Conservation (phyloP, 2,329 filamentous ascomycete genomes). For the Hymenoscyphus repandus region DNA sequence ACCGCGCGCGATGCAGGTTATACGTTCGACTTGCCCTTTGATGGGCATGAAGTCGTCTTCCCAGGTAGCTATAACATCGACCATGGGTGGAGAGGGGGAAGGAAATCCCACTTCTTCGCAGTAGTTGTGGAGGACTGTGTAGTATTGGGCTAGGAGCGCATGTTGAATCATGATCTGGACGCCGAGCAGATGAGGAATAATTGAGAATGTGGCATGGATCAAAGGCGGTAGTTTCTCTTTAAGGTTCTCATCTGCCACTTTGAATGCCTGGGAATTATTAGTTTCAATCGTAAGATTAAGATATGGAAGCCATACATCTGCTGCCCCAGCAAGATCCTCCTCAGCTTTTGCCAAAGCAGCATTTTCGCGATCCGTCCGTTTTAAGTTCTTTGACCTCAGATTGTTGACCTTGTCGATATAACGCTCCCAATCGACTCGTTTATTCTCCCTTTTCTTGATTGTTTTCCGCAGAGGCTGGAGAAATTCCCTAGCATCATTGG, state of each 20-base stretch:
- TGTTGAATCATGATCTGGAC: conserved; percentile 74
- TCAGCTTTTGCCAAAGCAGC: conserved; percentile 65
- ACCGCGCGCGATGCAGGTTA: conserved; percentile 59
- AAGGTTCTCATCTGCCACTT: conserved; percentile 69
- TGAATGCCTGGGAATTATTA: conserved; percentile 53
- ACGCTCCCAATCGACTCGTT: conserved; percentile 75
- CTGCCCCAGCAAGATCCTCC: conserved; percentile 59
- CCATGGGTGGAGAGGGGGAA: conserved; percentile 66
- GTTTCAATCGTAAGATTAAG: conserved; percentile 5
- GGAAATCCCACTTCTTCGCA: conserved; percentile 65
- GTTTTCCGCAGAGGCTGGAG: conserved; percentile 72
- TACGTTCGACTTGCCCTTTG: conserved; percentile 61
- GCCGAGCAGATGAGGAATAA: conserved; percentile 68
- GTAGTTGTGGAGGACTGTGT: conserved; percentile 71
- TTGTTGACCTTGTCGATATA: conserved; percentile 67
- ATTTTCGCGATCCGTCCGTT: conserved; percentile 69
- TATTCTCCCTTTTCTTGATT: conserved; percentile 81
- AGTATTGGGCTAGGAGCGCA: conserved; percentile 69
- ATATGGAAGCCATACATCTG: conserved; percentile 45
- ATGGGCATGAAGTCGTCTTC: conserved; percentile 56
- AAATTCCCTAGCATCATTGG: conserved; percentile 61
- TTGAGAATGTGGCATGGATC: conserved; percentile 62
- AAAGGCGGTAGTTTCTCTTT: conserved; percentile 66
- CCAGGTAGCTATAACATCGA: conserved; percentile 64
- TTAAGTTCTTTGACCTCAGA: conserved; percentile 59